phyloP scores from a whole-genome alignment of 805 yeast genomes.

The Kodamaea hsintzibuensis region DNA sequence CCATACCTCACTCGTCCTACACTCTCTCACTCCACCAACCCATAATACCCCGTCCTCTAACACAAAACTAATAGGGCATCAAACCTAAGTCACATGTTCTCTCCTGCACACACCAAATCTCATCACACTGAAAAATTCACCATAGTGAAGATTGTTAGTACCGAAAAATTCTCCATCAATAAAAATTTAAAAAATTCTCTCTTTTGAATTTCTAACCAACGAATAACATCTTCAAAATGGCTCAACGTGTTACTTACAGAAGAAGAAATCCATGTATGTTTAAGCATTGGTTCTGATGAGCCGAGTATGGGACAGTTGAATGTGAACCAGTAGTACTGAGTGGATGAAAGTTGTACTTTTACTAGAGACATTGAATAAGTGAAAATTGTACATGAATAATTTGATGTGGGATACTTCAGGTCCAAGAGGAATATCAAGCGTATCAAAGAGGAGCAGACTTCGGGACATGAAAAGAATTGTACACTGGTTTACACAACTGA shows the following conservation, averaged over 20 bases:
- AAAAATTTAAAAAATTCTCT: slow-evolving; percentile 14
- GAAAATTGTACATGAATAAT: background rate
- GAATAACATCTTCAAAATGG: slow-evolving; percentile 63
- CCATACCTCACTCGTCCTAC: too few species aligned
- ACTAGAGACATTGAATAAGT: background rate
- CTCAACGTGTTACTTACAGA: slow-evolving; percentile 99
- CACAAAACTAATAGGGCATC: too few species aligned
- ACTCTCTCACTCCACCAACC: too few species aligned
- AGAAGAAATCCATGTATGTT: slow-evolving; percentile 90
- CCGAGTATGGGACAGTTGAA: background rate
- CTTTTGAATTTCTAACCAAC: slow-evolving; percentile 15
- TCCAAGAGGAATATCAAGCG: too few species aligned
- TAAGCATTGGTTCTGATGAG: slow-evolving; percentile 2
- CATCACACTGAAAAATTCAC: too few species aligned
- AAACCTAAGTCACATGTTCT: slow-evolving; percentile 13
- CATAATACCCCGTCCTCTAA: too few species aligned
- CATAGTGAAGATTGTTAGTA: background rate
- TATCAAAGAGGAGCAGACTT: too few species aligned
- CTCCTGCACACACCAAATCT: too few species aligned
- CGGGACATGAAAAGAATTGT: too few species aligned
- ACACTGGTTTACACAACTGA: too few species aligned
- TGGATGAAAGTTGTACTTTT: background rate
- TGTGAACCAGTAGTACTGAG: background rate
- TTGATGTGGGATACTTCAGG: too few species aligned
- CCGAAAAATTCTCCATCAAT: slow-evolving; percentile 2